Conservation (phyloP, 73 alveolate species). For the Tetrahymena thermophila region DNA sequence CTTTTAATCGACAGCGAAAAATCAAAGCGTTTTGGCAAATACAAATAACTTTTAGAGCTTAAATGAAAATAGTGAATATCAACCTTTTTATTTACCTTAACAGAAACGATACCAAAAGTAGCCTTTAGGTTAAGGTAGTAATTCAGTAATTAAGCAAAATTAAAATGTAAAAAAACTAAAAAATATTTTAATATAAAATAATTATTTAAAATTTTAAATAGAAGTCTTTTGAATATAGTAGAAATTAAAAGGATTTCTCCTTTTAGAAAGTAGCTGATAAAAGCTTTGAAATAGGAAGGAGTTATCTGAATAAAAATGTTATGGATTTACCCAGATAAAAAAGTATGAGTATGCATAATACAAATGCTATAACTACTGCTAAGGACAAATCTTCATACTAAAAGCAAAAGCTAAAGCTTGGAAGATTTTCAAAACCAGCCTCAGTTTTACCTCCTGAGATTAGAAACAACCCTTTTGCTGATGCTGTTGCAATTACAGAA, state of each 20-base stretch:
- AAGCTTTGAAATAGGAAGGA: background rate
- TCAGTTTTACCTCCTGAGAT: constrained; percentile 49
- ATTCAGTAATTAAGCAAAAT: background rate
- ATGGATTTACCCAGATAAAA: background rate
- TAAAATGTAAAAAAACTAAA: background rate
- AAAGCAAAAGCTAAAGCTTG: background rate
- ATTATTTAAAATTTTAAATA: background rate
- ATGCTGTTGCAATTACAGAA: constrained; percentile 74
- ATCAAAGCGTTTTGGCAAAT: background rate
- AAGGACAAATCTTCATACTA: background rate
- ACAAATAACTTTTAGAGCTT: background rate
- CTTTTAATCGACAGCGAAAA: background rate
- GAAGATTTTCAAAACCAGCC: constrained; percentile 3
- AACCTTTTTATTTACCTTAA: background rate
- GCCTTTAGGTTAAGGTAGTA: background rate
- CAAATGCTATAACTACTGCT: background rate
- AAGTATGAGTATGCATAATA: background rate
- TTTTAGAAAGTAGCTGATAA: background rate
- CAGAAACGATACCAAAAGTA: background rate
- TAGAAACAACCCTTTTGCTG: constrained; percentile 72
- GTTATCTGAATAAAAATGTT: background rate
- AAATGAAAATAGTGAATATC: background rate
- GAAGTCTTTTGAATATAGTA: background rate
- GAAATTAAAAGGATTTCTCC: background rate
- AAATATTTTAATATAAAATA: background rate